phyloP scores from a whole-genome alignment of 2,329 filamentous ascomycete genomes.

The Whalleya microplaca region DNA sequence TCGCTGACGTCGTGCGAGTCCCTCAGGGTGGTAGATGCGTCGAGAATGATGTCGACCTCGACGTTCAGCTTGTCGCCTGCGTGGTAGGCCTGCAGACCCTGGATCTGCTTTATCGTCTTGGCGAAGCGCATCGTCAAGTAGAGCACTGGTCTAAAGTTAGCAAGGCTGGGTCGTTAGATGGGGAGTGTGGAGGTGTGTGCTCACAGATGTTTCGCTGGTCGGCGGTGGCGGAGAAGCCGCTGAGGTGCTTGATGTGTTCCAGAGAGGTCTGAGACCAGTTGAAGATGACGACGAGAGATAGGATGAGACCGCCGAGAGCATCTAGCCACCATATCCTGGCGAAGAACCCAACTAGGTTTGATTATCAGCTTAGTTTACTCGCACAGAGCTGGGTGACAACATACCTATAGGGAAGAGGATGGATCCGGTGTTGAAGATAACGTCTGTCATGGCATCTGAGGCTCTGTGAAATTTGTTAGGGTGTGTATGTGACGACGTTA shows the following conservation, averaged over 20 bases:
- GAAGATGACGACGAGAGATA: slow-evolving; percentile 78
- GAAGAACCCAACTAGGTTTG: slow-evolving; percentile 69
- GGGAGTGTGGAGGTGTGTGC: slow-evolving; percentile 15
- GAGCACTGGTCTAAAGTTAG: slow-evolving; percentile 53
- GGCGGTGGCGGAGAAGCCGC: slow-evolving; percentile 76
- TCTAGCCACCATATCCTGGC: slow-evolving; percentile 83
- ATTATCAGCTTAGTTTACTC: slow-evolving; percentile 10
- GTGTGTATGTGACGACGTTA: background rate
- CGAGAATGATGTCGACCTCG: slow-evolving; percentile 81
- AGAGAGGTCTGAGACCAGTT: slow-evolving; percentile 77
- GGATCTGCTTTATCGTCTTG: slow-evolving; percentile 82
- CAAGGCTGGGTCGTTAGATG: background rate
- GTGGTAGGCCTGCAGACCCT: slow-evolving; percentile 84
- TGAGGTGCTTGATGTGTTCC: slow-evolving; percentile 79
- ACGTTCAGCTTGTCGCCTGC: slow-evolving; percentile 85
- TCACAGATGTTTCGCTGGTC: slow-evolving; percentile 76
- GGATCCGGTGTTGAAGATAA: slow-evolving; percentile 88
- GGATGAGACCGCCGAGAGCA: slow-evolving; percentile 73
- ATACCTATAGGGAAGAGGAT: slow-evolving; percentile 79
- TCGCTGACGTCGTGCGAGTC: slow-evolving; percentile 78
- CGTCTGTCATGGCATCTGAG: slow-evolving; percentile 67
- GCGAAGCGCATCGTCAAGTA: slow-evolving; percentile 96
- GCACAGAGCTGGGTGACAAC: slow-evolving; percentile 24
- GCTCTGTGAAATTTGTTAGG: slow-evolving; percentile 40
- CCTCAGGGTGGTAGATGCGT: slow-evolving; percentile 73